phyloP scores from a whole-genome alignment of 495 filamentous ascomycete species.

The Aspergillus saccharolyticus region DNA sequence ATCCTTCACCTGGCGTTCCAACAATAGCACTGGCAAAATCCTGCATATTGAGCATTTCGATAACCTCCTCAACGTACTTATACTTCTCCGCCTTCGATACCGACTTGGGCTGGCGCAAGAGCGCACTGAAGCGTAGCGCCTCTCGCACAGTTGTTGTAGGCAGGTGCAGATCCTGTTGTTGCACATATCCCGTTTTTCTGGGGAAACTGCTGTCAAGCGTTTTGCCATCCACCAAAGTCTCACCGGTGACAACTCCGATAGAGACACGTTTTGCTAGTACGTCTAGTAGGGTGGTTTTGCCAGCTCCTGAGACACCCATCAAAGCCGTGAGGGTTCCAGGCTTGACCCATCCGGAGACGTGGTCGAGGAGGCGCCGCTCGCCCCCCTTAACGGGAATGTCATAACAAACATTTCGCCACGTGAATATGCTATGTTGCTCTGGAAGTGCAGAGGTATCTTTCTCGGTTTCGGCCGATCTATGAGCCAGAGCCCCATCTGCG shows the following conservation, averaged over 20 bases:
- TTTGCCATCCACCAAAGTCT: constrained; percentile 51
- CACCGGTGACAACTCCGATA: constrained; percentile 50
- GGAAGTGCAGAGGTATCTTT: constrained; percentile 32
- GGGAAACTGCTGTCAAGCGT: constrained; percentile 72
- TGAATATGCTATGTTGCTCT: constrained; percentile 59
- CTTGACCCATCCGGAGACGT: constrained; percentile 62
- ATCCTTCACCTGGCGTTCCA: constrained; percentile 47
- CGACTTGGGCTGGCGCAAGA: constrained; percentile 70
- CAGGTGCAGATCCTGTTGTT: constrained; percentile 89
- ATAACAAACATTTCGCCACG: constrained; percentile 72
- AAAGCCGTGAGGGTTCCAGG: constrained; percentile 65
- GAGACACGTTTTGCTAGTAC: constrained; percentile 52
- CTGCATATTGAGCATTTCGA: constrained; percentile 48
- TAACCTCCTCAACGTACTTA: constrained; percentile 47
- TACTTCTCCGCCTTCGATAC: constrained; percentile 44
- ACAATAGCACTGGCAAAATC: constrained; percentile 43
- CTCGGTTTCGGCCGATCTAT: constrained; percentile 22
- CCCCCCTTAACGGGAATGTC: constrained; percentile 58
- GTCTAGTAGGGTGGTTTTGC: constrained; percentile 64
- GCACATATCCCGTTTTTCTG: constrained; percentile 87
- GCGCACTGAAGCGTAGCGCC: constrained; percentile 76
- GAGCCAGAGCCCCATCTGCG: constrained; percentile 13
- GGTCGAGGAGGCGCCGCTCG: constrained; percentile 52
- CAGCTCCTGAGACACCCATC: constrained; percentile 60
- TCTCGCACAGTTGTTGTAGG: constrained; percentile 76